These are phyloP conservation scores for Hansenula sp. DNA, from an alignment of 1,139 yeast genomes.

Conservation along the genomic window DNA sequence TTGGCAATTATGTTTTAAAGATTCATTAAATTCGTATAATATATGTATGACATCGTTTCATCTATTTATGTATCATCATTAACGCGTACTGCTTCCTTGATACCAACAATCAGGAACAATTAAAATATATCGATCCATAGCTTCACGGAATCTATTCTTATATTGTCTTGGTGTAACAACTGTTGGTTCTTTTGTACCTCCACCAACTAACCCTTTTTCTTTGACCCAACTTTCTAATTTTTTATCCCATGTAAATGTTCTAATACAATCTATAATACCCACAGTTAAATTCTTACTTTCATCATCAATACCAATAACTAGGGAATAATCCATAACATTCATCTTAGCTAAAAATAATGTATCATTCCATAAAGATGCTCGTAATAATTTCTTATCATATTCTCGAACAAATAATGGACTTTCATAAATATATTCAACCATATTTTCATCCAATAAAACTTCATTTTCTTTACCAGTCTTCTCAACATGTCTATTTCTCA, in stretches of 20 bases:
- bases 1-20: no score
- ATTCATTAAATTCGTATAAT: neutral
- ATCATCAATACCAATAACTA: constrained; percentile 86
- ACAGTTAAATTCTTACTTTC: constrained; percentile 69
- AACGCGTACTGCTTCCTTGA: constrained; percentile 25
- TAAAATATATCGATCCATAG: constrained; percentile 92
- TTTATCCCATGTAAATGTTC: constrained; percentile 98
- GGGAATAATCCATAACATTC: constrained; percentile 98
- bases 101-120: constrained; percentile 94
- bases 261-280: constrained; percentile 92
- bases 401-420: constrained; percentile 93
- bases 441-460: constrained; percentile 91
- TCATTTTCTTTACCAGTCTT: constrained; percentile 96
- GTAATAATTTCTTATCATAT: constrained; percentile 77
- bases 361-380: constrained; percentile 93
- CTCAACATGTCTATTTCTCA: constrained; percentile 95
- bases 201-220: constrained; percentile 84
- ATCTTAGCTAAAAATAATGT: constrained; percentile 90
- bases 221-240: constrained; percentile 98
- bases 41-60: neutral
- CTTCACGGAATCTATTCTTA: constrained; percentile 89
- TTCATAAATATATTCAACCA: constrained; percentile 97
- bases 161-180: constrained; percentile 96
- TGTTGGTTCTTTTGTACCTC: constrained; percentile 91
- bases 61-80: no score